Base-by-base conservation (phyloP, 768 basidiomycete species). In the Cystofilobasidium macerans region DNA sequence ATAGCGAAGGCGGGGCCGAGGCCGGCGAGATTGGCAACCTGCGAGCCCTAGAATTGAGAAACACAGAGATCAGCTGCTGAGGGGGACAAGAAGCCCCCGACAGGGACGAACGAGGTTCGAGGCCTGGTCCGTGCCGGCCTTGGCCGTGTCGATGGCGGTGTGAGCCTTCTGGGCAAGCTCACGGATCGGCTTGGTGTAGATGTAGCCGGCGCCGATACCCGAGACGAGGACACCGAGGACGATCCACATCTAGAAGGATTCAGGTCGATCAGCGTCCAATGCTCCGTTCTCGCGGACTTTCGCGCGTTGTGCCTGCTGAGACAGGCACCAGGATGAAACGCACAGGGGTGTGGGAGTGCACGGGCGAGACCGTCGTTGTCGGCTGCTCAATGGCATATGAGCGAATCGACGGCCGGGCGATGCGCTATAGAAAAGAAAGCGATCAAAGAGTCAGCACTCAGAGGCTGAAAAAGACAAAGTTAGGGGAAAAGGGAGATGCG, bases 201-300 rank as follows among this genome's bases (percentile, higher is more conserved):
- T 66, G 64, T 71, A 75, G 24, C 71, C 70, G 16, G 70, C 73
- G 6, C 53, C 70, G 33, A 70, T 73, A n/a, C 73, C 67, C n/a
- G 70, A 72, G 32, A 72, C 61, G 12, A 75, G 56, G 18, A 72
- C 72, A 38, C 63, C 72, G 57, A 75, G 71, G 40, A 75, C 71
- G 64, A 73, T 70, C 40, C 68, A 69, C 71, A 73, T 70, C 32
- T 69, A 42, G 43, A 5, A 35, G 20, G 26, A 26, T 12, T 2
- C 40, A 56, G 26, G 7, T 4, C 22, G 18, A 59, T 20, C 12
- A 22, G 28, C 9, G 14, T 1, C 13, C n/a, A n/a, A n/a, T n/a
- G n/a, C n/a, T n/a, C n/a, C n/a, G n/a, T n/a, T n/a, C n/a, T n/a
- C n/a, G n/a, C n/a, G n/a, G n/a, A n/a, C n/a, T n/a, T n/a, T n/a